A percentile compares a stretch with the other conserved stretches of the same genome.
Conservation (phyloP, 352 stramenopile genomes). For the Salisapilia sapeloensis region DNA sequence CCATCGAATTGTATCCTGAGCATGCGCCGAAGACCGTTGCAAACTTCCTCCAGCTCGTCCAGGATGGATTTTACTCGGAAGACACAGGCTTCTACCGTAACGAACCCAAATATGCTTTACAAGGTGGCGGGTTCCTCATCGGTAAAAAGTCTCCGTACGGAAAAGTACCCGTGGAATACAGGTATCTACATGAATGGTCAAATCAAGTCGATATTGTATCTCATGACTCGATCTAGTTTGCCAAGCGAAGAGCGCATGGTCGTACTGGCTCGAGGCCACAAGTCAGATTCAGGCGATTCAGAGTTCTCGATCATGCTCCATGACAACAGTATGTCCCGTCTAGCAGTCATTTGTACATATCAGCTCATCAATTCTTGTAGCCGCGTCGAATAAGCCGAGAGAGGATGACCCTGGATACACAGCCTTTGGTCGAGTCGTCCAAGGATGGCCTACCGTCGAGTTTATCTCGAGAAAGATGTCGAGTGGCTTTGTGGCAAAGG, state of each 20-base stretch:
- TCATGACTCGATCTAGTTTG: conserved; percentile 10
- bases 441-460: conserved; percentile 63
- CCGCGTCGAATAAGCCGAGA: conserved; percentile 30
- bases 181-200: conserved; percentile 9
- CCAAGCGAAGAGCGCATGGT: conserved; percentile 70
- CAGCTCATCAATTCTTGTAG: conserved; percentile 5
- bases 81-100: conserved; percentile 77
- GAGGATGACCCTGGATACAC: conserved; percentile 57
- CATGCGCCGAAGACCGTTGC: conserved; percentile 59
- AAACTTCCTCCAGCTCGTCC: conserved; percentile 50
- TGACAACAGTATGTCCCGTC: conserved; percentile 37
- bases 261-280: conserved; percentile 53
- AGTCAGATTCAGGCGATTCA: conserved; percentile 47
- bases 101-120: conserved; percentile 61
- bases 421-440: conserved; percentile 56
- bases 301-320: conserved; percentile 79
- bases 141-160: conserved; percentile 46
- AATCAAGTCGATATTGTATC: neutral
- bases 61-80: conserved; percentile 42
- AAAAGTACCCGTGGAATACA: conserved; percentile 68
- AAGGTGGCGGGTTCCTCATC: conserved; percentile 56
- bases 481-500: conserved; percentile 42
- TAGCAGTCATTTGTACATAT: neutral
- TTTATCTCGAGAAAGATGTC: conserved; percentile 59
- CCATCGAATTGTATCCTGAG: conserved; percentile 58